A percentile compares a stretch with the other conserved stretches of the same genome.
Conservation (phyloP, 2,329 filamentous ascomycete genomes). For the Alternaria sp. region DNA sequence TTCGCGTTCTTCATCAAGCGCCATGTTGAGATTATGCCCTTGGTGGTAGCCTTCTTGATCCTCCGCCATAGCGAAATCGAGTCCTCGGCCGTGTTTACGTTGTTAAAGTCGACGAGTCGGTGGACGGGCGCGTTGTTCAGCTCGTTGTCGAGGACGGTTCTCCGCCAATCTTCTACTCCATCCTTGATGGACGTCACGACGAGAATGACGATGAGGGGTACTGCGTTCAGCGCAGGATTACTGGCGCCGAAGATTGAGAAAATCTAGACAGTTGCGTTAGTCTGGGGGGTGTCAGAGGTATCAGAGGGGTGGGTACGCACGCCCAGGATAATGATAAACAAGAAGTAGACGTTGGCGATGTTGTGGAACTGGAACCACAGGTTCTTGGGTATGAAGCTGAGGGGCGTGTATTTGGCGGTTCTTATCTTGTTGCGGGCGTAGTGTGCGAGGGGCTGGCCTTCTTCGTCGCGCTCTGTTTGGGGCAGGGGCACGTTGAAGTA, state of each 20-base stretch:
- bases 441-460: slow-evolving; percentile 72
- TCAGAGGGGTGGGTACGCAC: slow-evolving; percentile 64
- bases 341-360: slow-evolving; percentile 97
- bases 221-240: slow-evolving; percentile 87
- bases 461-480: slow-evolving; percentile 74
- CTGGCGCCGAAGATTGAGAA: slow-evolving; percentile 94
- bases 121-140: slow-evolving; percentile 97
- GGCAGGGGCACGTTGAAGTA: slow-evolving; percentile 90
- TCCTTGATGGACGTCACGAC: slow-evolving; percentile 90
- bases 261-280: slow-evolving; percentile 64
- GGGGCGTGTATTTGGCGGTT: slow-evolving; percentile 94
- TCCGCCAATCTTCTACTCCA: slow-evolving; percentile 90
- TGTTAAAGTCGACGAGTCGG: slow-evolving; percentile 84
- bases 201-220: slow-evolving; percentile 92
- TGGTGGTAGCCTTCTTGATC: slow-evolving; percentile 86
- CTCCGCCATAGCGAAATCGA: slow-evolving; percentile 84
- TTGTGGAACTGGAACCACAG: slow-evolving; percentile 98
- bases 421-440: slow-evolving; percentile 96
- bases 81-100: slow-evolving; percentile 91
- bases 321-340: slow-evolving; percentile 91
- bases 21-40: slow-evolving; percentile 64
- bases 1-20: slow-evolving; percentile 53
- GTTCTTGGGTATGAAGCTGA: slow-evolving; percentile 96
- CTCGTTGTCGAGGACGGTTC: slow-evolving; percentile 89
- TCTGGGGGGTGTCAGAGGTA: slow-evolving; percentile 12